Base-by-base conservation (phyloP, 169 alveolate genomes). In the Plasmodium cynomolgi region DNA sequence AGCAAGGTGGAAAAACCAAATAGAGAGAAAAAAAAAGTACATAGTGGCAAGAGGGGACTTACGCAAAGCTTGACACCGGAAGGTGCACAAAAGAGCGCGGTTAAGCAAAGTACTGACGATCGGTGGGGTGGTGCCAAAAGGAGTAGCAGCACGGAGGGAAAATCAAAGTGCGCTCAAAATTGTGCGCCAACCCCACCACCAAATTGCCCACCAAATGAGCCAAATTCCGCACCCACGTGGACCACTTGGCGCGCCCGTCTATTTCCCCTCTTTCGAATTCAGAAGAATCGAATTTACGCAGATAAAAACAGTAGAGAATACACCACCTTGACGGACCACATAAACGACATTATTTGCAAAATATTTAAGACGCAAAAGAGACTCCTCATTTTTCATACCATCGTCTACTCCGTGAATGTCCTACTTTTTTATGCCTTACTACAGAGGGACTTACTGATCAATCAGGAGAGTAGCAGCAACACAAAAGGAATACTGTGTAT, bases 381-480 rank as follows among this genome's bases (percentile, higher is more conserved):
- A 58, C 20, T 56, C 41, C 68, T 86, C 39, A 54, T 86, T 54
- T 47, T 86, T 54, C 93, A 86, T 37, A 75, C 26, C 11, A 23
- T 86, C 81, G 23, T 86, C 39, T 86, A 86, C 23, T 29, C 86
- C 47, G 68, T 86, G 23, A 86, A 86, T 39, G 17, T 86, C 13
- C 26, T 86, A 23, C 5, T 79, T 75, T 86, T 86, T 56, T 86
- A 75, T 34, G 68, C 44, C 37, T 29, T 86, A 23, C 68, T 86
- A 77, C 47, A 86, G 17, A 86, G 11, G 15, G 71, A 75, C 31
- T 47, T 37, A 4, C 29, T 77, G 8, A 11, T 54, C 20, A 23
- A 75, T 34, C 62, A 77, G 17, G 80, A 29, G 7, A 86, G 29
- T 44, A 11, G 26, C 37, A 23, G 11, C 29, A 72, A 23, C 41